These are phyloP conservation scores for Rhizophagus sp. DNA, from an alignment of 192 early-diverging fungal genomes.

Conservation along the genomic window DNA sequence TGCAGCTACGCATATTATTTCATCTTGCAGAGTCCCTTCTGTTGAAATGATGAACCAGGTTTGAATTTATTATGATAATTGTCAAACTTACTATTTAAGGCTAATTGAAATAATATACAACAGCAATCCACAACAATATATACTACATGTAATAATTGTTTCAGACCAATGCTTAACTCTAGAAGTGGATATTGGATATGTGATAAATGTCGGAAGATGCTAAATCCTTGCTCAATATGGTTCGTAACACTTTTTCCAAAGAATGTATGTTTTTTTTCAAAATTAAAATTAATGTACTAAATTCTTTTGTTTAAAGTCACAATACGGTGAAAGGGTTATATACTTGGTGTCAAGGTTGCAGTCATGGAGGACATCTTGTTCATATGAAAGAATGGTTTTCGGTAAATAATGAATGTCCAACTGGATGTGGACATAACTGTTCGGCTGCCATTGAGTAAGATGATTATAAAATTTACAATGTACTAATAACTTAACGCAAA, in stretches of 20 bases:
- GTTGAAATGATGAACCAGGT: conserved; percentile 56
- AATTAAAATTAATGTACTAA: neutral
- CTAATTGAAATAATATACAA: conserved; percentile 29
- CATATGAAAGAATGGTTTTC: conserved; percentile 75
- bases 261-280: neutral
- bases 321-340: conserved; percentile 71
- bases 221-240: conserved; percentile 72
- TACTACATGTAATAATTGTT: conserved; percentile 67
- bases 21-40: conserved; percentile 47
- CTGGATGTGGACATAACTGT: conserved; percentile 77
- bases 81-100: neutral
- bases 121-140: conserved; percentile 76
- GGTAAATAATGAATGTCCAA: conserved; percentile 61
- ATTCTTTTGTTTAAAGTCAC: conserved; percentile 47
- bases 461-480: too few relatives aligned
- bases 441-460: neutral
- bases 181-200: conserved; percentile 63
- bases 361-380: conserved; percentile 77
- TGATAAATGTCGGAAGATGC: conserved; percentile 63
- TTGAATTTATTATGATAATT: neutral
- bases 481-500: too few relatives aligned
- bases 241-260: conserved; percentile 30
- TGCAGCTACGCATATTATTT: conserved; percentile 61
- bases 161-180: conserved; percentile 54
- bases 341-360: conserved; percentile 79